Conservation (phyloP, 2,329 filamentous ascomycete species). For the Colletotrichum sidae region DNA sequence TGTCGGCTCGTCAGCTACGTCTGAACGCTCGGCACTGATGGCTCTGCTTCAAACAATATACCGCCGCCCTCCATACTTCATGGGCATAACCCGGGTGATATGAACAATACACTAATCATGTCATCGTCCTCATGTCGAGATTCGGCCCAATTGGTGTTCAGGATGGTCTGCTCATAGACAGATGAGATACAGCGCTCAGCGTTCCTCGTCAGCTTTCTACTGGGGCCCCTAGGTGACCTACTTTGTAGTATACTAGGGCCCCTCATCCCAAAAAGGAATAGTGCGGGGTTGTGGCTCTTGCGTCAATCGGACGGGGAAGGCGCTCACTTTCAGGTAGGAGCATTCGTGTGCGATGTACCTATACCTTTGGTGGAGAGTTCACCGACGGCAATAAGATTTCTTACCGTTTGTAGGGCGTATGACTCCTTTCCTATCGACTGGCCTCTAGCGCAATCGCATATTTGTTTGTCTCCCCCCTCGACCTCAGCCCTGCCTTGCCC, state of each 20-base stretch:
- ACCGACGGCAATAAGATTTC: background rate
- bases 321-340: background rate
- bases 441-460: no score
- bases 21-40: no score
- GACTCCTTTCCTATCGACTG: background rate
- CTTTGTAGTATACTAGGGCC: slow-evolving; percentile 9
- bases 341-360: background rate
- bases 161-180: no score
- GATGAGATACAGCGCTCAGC: no score
- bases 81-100: no score
- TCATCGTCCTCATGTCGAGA: no score
- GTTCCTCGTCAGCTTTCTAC: no score
- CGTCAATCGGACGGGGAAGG: slow-evolving; percentile 13
- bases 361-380: background rate
- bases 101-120: no score
- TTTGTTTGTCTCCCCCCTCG: background rate
- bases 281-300: slow-evolving; percentile 37
- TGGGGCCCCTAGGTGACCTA: background rate
- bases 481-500: background rate
- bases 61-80: no score
- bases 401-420: background rate
- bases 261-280: slow-evolving; percentile 38
- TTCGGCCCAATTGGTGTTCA: no score
- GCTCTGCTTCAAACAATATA: no score
- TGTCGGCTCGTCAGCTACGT: no score